These are phyloP conservation scores for Monilinia aucupariae DNA, from an alignment of 2,329 filamentous ascomycete genomes.

Conservation along the genomic window DNA sequence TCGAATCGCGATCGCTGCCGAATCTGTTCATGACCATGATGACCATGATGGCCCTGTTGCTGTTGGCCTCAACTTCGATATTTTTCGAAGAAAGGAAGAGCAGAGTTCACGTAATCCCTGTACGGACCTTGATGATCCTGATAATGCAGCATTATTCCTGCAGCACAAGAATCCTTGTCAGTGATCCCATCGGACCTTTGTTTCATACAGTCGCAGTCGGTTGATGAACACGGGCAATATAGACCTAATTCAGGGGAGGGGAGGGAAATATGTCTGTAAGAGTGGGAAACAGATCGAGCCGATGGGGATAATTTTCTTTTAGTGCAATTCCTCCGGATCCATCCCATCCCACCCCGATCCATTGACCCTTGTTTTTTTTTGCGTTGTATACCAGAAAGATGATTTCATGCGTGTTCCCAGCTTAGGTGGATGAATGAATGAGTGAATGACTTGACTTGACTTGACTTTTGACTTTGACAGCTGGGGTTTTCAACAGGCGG, in stretches of 20 bases:
- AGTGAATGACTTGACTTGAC: background rate
- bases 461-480: background rate
- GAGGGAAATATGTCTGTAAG: constrained; percentile 18
- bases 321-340: constrained; percentile 23
- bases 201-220: constrained; percentile 31
- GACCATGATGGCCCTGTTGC: background rate
- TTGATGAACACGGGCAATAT: background rate
- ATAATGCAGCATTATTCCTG: constrained; percentile 20
- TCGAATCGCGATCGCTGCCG: background rate
- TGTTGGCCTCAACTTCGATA: background rate
- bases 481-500: background rate
- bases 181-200: constrained; percentile 29
- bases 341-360: constrained; percentile 13
- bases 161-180: constrained; percentile 24
- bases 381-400: constrained; percentile 2
- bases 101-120: constrained; percentile 8
- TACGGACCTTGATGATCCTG: constrained; percentile 11
- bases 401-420: constrained; percentile 6
- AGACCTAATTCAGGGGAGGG: constrained; percentile 5
- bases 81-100: background rate
- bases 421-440: background rate
- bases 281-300: constrained; percentile 13
- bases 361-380: background rate
- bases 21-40: too few relatives aligned
- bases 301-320: constrained; percentile 15